Conservation (phyloP, 352 stramenopile species). For the Phytophthora kernoviae region DNA sequence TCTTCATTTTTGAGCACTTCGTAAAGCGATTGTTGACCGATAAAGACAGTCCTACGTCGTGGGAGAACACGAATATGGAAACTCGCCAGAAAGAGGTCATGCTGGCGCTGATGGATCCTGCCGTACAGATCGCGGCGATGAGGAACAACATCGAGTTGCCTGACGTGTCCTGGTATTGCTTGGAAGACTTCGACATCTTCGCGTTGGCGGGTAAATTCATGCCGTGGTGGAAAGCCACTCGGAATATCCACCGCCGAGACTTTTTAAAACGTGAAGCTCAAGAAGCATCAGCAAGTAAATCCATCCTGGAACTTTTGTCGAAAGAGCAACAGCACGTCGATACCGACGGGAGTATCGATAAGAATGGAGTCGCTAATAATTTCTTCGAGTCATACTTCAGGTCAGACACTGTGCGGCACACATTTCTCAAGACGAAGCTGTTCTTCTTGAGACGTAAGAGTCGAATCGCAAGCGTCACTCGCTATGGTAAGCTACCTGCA, state of each 20-base stretch:
- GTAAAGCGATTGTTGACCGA: slow-evolving; percentile 27
- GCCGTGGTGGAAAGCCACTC: slow-evolving; percentile 53
- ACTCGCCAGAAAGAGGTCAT: slow-evolving; percentile 56
- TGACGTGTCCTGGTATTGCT: slow-evolving; percentile 38
- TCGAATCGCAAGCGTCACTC: slow-evolving; percentile 43
- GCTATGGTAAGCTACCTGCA: slow-evolving; percentile 48
- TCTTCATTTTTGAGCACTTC: slow-evolving; percentile 67
- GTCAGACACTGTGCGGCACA: slow-evolving; percentile 39
- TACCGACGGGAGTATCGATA: slow-evolving; percentile 4
- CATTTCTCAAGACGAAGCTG: slow-evolving; percentile 60
- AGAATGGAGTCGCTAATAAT: slow-evolving; percentile 18
- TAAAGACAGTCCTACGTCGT: slow-evolving; percentile 41
- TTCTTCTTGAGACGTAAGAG: slow-evolving; percentile 47
- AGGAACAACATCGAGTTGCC: slow-evolving; percentile 60
- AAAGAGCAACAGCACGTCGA: slow-evolving; percentile 28
- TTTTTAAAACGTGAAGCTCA: slow-evolving; percentile 57
- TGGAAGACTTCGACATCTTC: slow-evolving; percentile 56
- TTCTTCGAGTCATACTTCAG: slow-evolving; percentile 60
- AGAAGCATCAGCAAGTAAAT: slow-evolving; percentile 44
- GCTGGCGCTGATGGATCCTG: slow-evolving; percentile 58
- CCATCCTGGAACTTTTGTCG: slow-evolving; percentile 41
- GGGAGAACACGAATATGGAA: slow-evolving; percentile 41
- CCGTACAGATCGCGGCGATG: slow-evolving; percentile 66
- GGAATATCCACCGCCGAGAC: slow-evolving; percentile 55
- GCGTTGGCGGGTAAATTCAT: slow-evolving; percentile 55